phyloP scores from a whole-genome alignment of 176 grass and related monocot species.

The Avena atlantica region DNA sequence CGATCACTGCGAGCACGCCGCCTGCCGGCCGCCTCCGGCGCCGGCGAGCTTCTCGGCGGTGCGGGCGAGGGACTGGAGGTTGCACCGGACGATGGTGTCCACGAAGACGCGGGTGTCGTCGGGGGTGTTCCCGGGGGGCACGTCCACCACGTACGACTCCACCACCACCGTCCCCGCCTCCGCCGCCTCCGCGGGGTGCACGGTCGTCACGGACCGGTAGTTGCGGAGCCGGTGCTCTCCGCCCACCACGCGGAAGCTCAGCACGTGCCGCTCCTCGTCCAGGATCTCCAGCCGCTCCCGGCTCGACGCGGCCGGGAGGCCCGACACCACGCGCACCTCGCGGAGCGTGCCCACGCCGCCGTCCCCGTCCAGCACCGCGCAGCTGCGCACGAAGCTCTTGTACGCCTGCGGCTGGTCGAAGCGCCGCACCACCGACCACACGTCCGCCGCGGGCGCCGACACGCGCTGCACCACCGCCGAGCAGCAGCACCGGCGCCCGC shows the following conservation, averaged over 20 bases:
- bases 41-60: conserved; percentile 56
- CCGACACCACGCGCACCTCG: conserved; percentile 67
- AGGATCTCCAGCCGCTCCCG: conserved; percentile 72
- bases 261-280: conserved; percentile 68
- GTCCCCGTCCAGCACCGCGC: conserved; percentile 56
- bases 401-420: conserved; percentile 73
- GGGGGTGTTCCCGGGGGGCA: conserved; percentile 64
- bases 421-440: conserved; percentile 71
- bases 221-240: conserved; percentile 65
- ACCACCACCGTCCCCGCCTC: conserved; percentile 57
- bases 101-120: conserved; percentile 69
- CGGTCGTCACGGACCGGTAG: conserved; percentile 70
- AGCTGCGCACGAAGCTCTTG: conserved; percentile 71
- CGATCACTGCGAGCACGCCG: background rate
- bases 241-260: conserved; percentile 67
- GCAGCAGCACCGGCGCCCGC: conserved; percentile 63
- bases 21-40: background rate
- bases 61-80: conserved; percentile 71
- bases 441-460: conserved; percentile 48
- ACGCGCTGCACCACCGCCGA: conserved; percentile 61
- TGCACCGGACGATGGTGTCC: conserved; percentile 77
- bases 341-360: conserved; percentile 67
- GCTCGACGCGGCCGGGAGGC: conserved; percentile 66
- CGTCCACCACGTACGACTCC: conserved; percentile 80
- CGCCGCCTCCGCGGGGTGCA: conserved; percentile 46